These are phyloP conservation scores for Aegilops longissima DNA, from an alignment of 176 grass and related monocot genomes.

Conservation along the genomic window DNA sequence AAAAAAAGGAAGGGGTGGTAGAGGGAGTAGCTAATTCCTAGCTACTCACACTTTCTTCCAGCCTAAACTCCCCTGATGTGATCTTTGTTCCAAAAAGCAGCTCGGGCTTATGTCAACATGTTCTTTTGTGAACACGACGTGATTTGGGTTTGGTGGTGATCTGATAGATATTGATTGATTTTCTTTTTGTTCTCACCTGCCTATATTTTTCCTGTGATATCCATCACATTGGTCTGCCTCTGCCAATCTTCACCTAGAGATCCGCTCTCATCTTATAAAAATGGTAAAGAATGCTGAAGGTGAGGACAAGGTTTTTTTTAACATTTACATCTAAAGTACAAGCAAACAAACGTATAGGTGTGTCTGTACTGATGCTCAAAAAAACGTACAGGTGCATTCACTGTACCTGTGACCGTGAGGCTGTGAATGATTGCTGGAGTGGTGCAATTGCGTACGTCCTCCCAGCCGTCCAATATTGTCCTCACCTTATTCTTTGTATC, in stretches of 20 bases:
- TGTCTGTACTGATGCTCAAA: too few relatives aligned
- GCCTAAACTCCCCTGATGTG: constrained; percentile 26
- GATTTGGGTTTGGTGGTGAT: not conserved
- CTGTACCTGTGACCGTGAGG: not conserved
- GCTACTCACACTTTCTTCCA: not conserved
- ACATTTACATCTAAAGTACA: too few relatives aligned
- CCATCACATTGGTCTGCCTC: not conserved
- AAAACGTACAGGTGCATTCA: not conserved
- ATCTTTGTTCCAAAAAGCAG: constrained; percentile 31
- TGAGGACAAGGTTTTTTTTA: too few relatives aligned
- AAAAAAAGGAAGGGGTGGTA: not conserved
- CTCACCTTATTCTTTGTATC: not conserved
- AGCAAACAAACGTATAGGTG: not conserved
- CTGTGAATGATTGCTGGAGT: not conserved
- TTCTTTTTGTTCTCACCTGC: not conserved
- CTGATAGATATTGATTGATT: not conserved
- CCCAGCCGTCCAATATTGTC: not conserved
- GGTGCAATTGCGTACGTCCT: not conserved
- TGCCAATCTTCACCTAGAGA: not conserved
- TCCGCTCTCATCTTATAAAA: not conserved
- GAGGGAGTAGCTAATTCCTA: not conserved
- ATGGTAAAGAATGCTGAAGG: not conserved
- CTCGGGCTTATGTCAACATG: constrained; percentile 1
- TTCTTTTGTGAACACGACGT: constrained; percentile 4
- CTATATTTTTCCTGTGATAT: not conserved